Base-by-base conservation (phyloP, 495 filamentous ascomycete species). In the Poronia punctata region DNA sequence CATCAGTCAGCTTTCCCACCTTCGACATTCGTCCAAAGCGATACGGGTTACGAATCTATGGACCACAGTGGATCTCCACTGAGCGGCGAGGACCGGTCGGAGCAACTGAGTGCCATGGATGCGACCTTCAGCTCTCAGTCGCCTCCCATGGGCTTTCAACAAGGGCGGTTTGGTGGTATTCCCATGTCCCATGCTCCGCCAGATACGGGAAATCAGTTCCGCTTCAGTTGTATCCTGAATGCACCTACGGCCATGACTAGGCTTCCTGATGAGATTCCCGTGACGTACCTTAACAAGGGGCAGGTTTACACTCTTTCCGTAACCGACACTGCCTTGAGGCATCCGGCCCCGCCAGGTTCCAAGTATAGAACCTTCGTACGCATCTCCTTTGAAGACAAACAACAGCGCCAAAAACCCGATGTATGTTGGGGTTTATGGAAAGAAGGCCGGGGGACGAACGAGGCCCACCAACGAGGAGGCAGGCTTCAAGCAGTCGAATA, bases 161-260 rank as follows among this genome's bases (percentile, higher is more conserved):
- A 60, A 18, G 31, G 55, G 30, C 62, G 54, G 38, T 62, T 65
- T 37, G 66, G 66, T n/a, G 66, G 66, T 14, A 63, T 64, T 46
- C 37, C 58, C n/a, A 63, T 68, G 41, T 36, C 59, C 23, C 50
- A 59, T 29, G 45, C 59, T 12, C 59, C 69, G 20, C 66, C 67
- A 2, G 38, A 64, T 3, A 64, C 70, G 6, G 70, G 62, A 3
- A 60, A 63, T 38, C 93, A 89, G 45, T 97, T 97, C 56, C 87
- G 93, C 16, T 99, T 85, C 61, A 80, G 86, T 54, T 81, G 86
- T 26, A 88, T 87, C 0, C 66, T 99, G 33, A 90, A 95, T 57
- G 92, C 90, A 1, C 86, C 88, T 10, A 96, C 90, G 2, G 90
- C 90, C n/a, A 97, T 96, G 90, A 79, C 94, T 49, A 93, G 83